Evolutionary conservation across 2,329 filamentous ascomycete genomes (phyloP).

Genomic region (Hyphodiscus sp.): DNA sequence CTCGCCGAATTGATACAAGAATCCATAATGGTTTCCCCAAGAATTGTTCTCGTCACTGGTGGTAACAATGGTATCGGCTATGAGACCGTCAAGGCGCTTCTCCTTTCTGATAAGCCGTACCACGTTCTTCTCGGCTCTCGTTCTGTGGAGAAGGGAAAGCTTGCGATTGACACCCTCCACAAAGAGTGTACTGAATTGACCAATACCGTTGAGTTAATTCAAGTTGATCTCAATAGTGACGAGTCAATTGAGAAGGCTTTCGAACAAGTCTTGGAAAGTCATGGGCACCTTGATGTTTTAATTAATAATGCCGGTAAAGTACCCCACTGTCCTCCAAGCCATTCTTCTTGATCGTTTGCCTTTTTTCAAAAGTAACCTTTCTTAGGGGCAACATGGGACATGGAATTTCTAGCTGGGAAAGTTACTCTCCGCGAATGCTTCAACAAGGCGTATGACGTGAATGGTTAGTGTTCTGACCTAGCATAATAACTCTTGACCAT

Average conservation of each 20-base stretch:
- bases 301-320: slow-evolving; percentile 21
- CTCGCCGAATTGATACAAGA: too few relatives aligned
- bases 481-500: too few relatives aligned
- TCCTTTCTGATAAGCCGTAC: slow-evolving; percentile 32
- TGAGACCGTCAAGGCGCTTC: slow-evolving; percentile 35
- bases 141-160: slow-evolving; percentile 29
- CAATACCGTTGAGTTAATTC: slow-evolving; percentile 13
- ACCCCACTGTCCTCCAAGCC: background rate
- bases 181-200: slow-evolving; percentile 28
- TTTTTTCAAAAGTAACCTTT: background rate
- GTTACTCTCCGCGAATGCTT: slow-evolving; percentile 25
- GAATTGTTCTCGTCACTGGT: slow-evolving; percentile 34
- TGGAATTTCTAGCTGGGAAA: slow-evolving; percentile 23
- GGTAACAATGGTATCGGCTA: slow-evolving; percentile 39
- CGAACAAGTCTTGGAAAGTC: slow-evolving; percentile 10
- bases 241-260: slow-evolving; percentile 20
- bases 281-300: slow-evolving; percentile 15
- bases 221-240: slow-evolving; percentile 20
- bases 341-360: background rate
- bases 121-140: slow-evolving; percentile 36
- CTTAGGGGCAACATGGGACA: slow-evolving; percentile 26
- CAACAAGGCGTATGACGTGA: slow-evolving; percentile 26
- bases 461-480: slow-evolving; percentile 11
- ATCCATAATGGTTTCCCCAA: slow-evolving; percentile 5
- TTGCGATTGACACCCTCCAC: slow-evolving; percentile 32